Conservation (phyloP, 2,329 filamentous ascomycete genomes). For the Alternaria tenuissima region DNA sequence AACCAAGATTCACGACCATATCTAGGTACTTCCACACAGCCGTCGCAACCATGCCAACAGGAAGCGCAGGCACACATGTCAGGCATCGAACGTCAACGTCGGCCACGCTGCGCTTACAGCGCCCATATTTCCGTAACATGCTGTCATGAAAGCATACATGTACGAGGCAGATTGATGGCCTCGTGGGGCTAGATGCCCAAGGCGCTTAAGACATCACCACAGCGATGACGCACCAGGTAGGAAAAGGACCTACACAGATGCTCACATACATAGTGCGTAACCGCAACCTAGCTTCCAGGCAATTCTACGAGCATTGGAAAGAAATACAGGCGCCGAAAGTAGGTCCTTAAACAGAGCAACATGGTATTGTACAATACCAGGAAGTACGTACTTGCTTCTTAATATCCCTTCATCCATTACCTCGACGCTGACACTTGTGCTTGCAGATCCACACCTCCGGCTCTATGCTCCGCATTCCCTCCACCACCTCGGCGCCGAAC, state of each 20-base stretch:
- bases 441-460: slow-evolving; percentile 27
- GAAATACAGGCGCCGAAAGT: slow-evolving; percentile 46
- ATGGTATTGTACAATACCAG: slow-evolving; percentile 46
- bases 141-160: neutral
- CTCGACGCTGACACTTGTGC: neutral
- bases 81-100: neutral
- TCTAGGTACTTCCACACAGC: neutral
- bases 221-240: neutral
- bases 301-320: slow-evolving; percentile 51
- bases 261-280: slow-evolving; percentile 18
- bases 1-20: neutral
- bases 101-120: neutral
- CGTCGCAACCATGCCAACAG: neutral
- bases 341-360: slow-evolving; percentile 46
- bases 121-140: neutral
- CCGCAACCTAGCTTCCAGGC: slow-evolving; percentile 32
- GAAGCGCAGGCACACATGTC: neutral
- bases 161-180: neutral
- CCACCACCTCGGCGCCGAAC: slow-evolving; percentile 30
- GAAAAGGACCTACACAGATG: slow-evolving; percentile 21
- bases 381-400: slow-evolving; percentile 30
- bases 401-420: neutral
- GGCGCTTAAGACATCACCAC: neutral
- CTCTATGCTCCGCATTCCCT: slow-evolving; percentile 21
- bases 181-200: neutral